A percentile compares a stretch with the other conserved stretches of the same genome.
Evolutionary conservation across 805 yeast genomes (phyloP).

Genomic region (Komagataella pseudopastoris): DNA sequence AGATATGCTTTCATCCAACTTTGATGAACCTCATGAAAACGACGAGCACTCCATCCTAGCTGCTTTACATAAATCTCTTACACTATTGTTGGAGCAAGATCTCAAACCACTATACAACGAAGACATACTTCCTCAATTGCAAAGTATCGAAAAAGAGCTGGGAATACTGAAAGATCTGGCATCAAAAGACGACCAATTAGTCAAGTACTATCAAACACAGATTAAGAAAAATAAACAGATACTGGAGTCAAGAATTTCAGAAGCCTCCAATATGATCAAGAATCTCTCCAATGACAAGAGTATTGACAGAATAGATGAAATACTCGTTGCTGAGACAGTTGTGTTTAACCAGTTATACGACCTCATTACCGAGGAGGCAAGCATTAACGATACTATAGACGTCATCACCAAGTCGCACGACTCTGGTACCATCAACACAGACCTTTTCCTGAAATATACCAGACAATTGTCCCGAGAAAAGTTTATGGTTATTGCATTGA

Average conservation of each 20-base stretch:
- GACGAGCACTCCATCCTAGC: not conserved
- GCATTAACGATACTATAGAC: slow-evolving; percentile 55
- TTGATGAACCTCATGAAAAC: not conserved
- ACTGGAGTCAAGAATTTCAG: slow-evolving; percentile 4
- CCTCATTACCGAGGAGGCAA: slow-evolving; percentile 49
- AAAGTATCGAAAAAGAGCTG: slow-evolving; percentile 8
- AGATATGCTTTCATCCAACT: not conserved
- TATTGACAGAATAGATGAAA: slow-evolving; percentile 22
- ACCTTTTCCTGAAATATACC: slow-evolving; percentile 25
- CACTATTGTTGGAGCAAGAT: not conserved
- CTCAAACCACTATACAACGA: slow-evolving; percentile 2
- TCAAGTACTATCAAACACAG: slow-evolving; percentile 6
- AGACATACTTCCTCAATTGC: slow-evolving; percentile 2
- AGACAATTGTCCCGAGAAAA: slow-evolving; percentile 53
- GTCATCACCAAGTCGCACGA: slow-evolving; percentile 45
- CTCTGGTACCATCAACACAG: slow-evolving; percentile 27
- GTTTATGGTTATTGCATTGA: slow-evolving; percentile 36
- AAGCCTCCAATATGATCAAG: not conserved
- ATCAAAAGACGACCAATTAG: slow-evolving; percentile 6
- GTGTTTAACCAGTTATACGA: slow-evolving; percentile 51
- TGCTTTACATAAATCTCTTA: not conserved
- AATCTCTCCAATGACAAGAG: slow-evolving; percentile 15
- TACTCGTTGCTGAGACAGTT: slow-evolving; percentile 35
- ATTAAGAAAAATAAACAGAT: slow-evolving; percentile 13
- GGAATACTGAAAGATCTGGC: slow-evolving; percentile 8